Evolutionary conservation across 495 filamentous ascomycete species (phyloP).

Genomic region (Thozetella sp.): DNA sequence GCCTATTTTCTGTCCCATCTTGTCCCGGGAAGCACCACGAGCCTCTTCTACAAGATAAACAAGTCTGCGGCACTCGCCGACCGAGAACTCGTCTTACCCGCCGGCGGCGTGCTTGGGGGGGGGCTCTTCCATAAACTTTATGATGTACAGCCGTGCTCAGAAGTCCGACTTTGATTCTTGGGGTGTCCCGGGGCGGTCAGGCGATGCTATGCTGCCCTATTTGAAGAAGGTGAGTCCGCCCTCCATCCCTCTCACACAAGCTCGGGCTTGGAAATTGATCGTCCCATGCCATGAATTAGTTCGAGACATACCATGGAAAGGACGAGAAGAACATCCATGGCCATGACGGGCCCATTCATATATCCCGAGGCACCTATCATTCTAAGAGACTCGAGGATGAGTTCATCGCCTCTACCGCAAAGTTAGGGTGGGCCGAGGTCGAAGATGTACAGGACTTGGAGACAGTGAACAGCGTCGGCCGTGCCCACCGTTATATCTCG

Average conservation of each 20-base stretch:
- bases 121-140: slow-evolving; percentile 60
- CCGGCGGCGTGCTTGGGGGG: slow-evolving; percentile 56
- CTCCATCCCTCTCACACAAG: background rate
- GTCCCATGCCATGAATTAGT: slow-evolving; percentile 16
- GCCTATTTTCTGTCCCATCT: slow-evolving; percentile 31
- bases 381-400: slow-evolving; percentile 32
- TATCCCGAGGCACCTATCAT: slow-evolving; percentile 38
- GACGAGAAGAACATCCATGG: slow-evolving; percentile 34
- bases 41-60: slow-evolving; percentile 28
- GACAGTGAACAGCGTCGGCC: slow-evolving; percentile 29
- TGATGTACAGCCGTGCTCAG: slow-evolving; percentile 42
- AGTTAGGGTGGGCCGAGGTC: slow-evolving; percentile 40
- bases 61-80: slow-evolving; percentile 40
- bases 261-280: background rate
- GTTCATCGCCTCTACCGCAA: slow-evolving; percentile 37
- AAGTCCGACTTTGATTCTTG: slow-evolving; percentile 49
- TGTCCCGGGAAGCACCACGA: slow-evolving; percentile 24
- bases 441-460: slow-evolving; percentile 41
- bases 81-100: slow-evolving; percentile 46
- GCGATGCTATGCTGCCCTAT: slow-evolving; percentile 47
- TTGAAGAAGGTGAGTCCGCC: slow-evolving; percentile 44
- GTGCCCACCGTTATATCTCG: slow-evolving; percentile 20
- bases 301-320: slow-evolving; percentile 45
- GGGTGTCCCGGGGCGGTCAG: slow-evolving; percentile 50
- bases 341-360: slow-evolving; percentile 42